Evolutionary conservation across 257 asterid species (phyloP).

Genomic region (Fraxinus pennsylvanica): DNA sequence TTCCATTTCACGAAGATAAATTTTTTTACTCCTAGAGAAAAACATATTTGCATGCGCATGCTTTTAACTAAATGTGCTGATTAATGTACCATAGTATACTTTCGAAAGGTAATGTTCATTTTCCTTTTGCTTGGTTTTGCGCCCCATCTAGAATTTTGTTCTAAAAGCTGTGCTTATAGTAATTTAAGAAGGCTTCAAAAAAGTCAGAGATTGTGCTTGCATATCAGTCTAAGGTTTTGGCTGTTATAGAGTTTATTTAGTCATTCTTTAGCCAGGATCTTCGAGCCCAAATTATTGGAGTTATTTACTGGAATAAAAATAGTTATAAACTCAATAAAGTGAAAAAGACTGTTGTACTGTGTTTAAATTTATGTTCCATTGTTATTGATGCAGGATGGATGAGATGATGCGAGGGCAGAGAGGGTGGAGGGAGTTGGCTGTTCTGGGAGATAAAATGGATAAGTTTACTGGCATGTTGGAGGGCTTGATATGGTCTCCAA

Average conservation of each 20-base stretch:
- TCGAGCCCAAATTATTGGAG: not conserved
- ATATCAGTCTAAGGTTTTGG: not conserved
- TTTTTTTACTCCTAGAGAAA: not conserved
- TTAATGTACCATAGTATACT: not conserved
- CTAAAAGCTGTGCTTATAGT: not conserved
- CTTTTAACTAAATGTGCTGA: not conserved
- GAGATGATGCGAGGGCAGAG: slow-evolving; percentile 64
- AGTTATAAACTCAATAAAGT: not conserved
- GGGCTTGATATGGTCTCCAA: slow-evolving; percentile 96
- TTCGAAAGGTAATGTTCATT: not conserved
- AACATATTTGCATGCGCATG: not conserved
- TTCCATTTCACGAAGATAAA: not conserved
- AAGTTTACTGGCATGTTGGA: slow-evolving; percentile 48
- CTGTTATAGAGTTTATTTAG: not conserved
- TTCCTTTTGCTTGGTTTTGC: not conserved
- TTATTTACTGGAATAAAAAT: not conserved
- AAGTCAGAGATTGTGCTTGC: not conserved
- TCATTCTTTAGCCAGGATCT: not conserved
- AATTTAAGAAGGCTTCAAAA: not conserved
- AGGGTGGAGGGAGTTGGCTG: slow-evolving; percentile 56
- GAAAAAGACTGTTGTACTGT: not conserved
- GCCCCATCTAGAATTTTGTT: not conserved
- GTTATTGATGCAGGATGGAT: slow-evolving; percentile 45
- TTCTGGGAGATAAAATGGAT: slow-evolving; percentile 48
- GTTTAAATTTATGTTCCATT: not conserved